Evolutionary conservation across 129 eudicot species (phyloP).

Genomic region (Scalesia atractyloides): DNA sequence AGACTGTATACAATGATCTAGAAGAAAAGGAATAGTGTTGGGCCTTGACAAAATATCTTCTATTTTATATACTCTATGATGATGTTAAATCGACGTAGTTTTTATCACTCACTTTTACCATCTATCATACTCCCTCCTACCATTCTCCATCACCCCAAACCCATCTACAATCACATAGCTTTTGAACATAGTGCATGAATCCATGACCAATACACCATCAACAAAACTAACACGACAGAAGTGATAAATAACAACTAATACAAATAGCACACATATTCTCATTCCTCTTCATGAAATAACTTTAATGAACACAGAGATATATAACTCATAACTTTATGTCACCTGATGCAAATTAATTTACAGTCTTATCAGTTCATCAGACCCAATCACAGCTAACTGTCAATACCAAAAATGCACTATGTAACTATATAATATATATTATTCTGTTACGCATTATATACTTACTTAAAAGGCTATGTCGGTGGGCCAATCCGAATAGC

Average conservation of each 20-base stretch:
- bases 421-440: not conserved
- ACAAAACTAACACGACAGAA: not conserved
- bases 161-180: not conserved
- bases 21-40: not conserved
- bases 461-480: not conserved
- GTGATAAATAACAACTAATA: not conserved
- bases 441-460: not conserved
- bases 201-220: not conserved
- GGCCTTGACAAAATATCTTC: not conserved
- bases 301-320: not conserved
- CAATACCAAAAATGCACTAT: not conserved
- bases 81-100: no score
- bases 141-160: slow-evolving; percentile 4
- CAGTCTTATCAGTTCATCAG: slow-evolving; percentile 5
- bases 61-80: not conserved
- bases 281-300: not conserved
- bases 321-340: not conserved
- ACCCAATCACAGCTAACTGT: not conserved
- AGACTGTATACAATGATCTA: no score
- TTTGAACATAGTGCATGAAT: not conserved
- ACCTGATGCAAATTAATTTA: not conserved
- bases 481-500: no score
- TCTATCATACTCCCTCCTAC: not conserved
- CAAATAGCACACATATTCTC: not conserved
- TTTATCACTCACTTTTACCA: not conserved